A percentile compares a stretch with the other conserved stretches of the same genome.
phyloP scores from a whole-genome alignment of 2,329 filamentous ascomycete species.

The Monosporascus sp. region DNA sequence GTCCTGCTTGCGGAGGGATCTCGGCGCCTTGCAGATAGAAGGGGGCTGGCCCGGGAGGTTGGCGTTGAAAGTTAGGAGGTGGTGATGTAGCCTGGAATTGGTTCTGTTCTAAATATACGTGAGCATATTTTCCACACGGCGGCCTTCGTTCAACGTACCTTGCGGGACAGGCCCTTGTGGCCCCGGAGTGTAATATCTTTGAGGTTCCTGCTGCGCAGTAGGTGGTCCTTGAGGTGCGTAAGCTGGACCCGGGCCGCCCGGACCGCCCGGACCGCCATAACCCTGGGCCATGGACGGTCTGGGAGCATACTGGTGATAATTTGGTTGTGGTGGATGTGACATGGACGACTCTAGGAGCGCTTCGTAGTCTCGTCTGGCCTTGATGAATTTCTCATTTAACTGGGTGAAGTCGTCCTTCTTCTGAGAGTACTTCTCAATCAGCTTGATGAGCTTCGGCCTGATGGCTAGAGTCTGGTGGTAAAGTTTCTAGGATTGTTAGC shows the following conservation, averaged over 20 bases:
- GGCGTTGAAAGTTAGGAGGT: constrained; percentile 50
- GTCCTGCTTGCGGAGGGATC: constrained; percentile 31
- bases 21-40: constrained; percentile 62
- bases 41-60: constrained; percentile 47
- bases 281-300: constrained; percentile 43
- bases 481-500: constrained; percentile 50
- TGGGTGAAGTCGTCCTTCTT: constrained; percentile 99
- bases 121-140: constrained; percentile 12
- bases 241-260: constrained; percentile 24
- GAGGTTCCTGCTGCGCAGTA: constrained; percentile 50
- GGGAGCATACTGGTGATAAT: constrained; percentile 65
- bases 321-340: constrained; percentile 80
- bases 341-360: constrained; percentile 93
- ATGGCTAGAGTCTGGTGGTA: constrained; percentile 95
- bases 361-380: constrained; percentile 94
- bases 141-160: constrained; percentile 29
- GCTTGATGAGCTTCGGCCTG: constrained; percentile 90
- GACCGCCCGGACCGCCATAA: constrained; percentile 33
- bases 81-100: constrained; percentile 42
- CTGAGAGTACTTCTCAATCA: constrained; percentile 98
- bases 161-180: constrained; percentile 35
- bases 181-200: constrained; percentile 63
- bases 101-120: constrained; percentile 32
- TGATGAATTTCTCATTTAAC: constrained; percentile 99
- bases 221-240: constrained; percentile 38